phyloP scores from a whole-genome alignment of 805 yeast genomes.

The Yarrowia bubula region DNA sequence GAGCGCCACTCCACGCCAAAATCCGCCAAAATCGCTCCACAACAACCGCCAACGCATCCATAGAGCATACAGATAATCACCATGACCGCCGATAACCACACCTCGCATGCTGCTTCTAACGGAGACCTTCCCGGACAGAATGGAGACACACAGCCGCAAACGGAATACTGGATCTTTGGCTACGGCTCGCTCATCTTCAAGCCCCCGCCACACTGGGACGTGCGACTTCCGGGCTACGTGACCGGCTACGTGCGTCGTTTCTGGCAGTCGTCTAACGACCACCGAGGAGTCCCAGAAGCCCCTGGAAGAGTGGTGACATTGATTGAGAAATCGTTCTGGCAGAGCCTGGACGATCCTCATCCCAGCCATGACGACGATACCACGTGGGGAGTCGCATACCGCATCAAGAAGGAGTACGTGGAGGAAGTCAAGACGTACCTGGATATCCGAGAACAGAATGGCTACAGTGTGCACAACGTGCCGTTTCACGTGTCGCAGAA shows the following conservation, averaged over 20 bases:
- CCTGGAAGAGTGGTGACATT: constrained; percentile 91
- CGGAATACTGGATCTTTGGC: constrained; percentile 70
- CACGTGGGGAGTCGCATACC: constrained; percentile 80
- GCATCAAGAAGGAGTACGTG: constrained; percentile 65
- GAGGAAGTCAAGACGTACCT: constrained; percentile 62
- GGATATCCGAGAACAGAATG: constrained; percentile 85
- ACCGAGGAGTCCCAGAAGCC: constrained; percentile 79
- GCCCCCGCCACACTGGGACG: constrained; percentile 74
- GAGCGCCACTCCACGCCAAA: constrained; percentile 5
- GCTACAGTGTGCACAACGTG: constrained; percentile 69
- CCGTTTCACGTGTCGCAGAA: constrained; percentile 53
- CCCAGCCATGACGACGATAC: constrained; percentile 40
- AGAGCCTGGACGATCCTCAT: constrained; percentile 47
- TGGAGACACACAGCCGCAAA: neutral
- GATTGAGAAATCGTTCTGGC: constrained; percentile 54
- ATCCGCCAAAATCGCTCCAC: neutral
- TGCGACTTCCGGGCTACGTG: constrained; percentile 67
- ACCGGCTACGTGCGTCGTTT: constrained; percentile 77
- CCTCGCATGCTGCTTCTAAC: neutral
- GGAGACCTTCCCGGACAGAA: constrained; percentile 1
- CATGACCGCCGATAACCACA: neutral
- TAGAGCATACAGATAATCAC: neutral
- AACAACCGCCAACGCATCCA: neutral
- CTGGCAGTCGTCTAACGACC: constrained; percentile 91
- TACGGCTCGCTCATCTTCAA: constrained; percentile 87